Conservation (phyloP, 257 asterid species). For the Eucommia ulmoides region DNA sequence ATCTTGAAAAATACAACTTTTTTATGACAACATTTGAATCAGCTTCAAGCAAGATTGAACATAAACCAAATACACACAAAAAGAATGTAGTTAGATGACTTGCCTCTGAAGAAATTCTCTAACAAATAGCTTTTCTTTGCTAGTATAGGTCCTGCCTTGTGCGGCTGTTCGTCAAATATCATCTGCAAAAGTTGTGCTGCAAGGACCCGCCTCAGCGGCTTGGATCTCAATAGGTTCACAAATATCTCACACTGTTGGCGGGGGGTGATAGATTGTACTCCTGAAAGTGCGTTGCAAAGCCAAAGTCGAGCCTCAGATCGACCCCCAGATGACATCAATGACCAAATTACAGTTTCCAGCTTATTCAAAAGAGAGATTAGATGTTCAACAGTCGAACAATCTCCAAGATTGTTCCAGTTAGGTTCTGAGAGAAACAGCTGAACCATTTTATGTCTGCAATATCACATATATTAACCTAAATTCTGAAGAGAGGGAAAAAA, state of each 20-base stretch:
- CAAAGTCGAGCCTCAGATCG: constrained; percentile 86
- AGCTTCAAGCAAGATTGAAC: not conserved
- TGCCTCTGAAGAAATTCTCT: constrained; percentile 69
- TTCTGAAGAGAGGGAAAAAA: no score
- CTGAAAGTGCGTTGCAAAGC: constrained; percentile 61
- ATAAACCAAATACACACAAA: not conserved
- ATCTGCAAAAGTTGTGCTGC: constrained; percentile 66
- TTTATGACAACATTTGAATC: not conserved
- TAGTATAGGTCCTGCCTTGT: constrained; percentile 49
- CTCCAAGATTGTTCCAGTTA: constrained; percentile 19
- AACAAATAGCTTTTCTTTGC: constrained; percentile 62
- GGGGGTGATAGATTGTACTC: constrained; percentile 44
- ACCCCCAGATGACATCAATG: constrained; percentile 48
- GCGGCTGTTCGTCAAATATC: constrained; percentile 62
- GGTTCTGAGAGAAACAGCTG: constrained; percentile 52
- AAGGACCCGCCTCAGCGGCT: constrained; percentile 35
- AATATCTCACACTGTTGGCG: constrained; percentile 52
- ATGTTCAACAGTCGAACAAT: constrained; percentile 20
- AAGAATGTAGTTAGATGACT: constrained; percentile 17
- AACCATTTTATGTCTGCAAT: no score
- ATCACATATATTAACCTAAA: no score
- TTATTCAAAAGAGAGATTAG: constrained; percentile 38
- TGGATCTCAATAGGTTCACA: constrained; percentile 42
- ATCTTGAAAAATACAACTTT: not conserved
- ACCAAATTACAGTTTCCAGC: constrained; percentile 54